These are phyloP conservation scores for Telfairia occidentalis DNA, from an alignment of 331 rosid species.

Conservation along the genomic window DNA sequence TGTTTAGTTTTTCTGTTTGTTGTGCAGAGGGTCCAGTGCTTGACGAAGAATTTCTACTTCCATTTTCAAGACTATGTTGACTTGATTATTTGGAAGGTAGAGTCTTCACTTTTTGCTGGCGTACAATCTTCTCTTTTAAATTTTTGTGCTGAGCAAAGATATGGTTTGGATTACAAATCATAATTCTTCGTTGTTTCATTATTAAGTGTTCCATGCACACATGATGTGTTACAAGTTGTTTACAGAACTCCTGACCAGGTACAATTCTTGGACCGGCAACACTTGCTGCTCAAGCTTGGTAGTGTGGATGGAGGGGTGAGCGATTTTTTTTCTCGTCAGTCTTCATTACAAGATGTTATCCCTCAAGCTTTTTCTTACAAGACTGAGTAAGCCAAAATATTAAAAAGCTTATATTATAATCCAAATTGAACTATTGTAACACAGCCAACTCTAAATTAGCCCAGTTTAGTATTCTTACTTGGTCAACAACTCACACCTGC, in stretches of 20 bases:
- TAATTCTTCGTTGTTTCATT: slow-evolving; percentile 10
- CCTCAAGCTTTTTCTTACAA: neutral
- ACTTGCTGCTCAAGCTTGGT: slow-evolving; percentile 92
- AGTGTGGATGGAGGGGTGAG: slow-evolving; percentile 98
- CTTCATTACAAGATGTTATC: neutral
- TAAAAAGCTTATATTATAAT: neutral
- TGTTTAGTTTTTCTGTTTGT: slow-evolving; percentile 19
- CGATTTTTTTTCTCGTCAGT: slow-evolving; percentile 19
- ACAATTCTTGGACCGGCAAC: slow-evolving; percentile 94
- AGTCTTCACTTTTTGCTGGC: slow-evolving; percentile 5
- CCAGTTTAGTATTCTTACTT: neutral
- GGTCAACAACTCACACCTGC: neutral
- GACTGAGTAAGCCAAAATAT: neutral
- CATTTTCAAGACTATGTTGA: slow-evolving; percentile 90
- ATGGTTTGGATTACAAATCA: slow-evolving; percentile 18
- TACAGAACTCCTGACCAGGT: slow-evolving; percentile 59
- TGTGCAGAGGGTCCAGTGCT: slow-evolving; percentile 62
- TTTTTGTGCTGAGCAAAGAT: slow-evolving; percentile 6
- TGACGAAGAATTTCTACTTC: slow-evolving; percentile 84
- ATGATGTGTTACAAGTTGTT: slow-evolving; percentile 33
- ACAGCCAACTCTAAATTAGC: neutral
- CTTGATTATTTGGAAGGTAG: slow-evolving; percentile 90
- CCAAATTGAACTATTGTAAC: neutral
- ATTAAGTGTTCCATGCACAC: slow-evolving; percentile 3
- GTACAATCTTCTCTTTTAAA: neutral